These are phyloP conservation scores for Pseudogymnoascus sp. DNA, from an alignment of 2,329 filamentous ascomycete species.

Conservation along the genomic window DNA sequence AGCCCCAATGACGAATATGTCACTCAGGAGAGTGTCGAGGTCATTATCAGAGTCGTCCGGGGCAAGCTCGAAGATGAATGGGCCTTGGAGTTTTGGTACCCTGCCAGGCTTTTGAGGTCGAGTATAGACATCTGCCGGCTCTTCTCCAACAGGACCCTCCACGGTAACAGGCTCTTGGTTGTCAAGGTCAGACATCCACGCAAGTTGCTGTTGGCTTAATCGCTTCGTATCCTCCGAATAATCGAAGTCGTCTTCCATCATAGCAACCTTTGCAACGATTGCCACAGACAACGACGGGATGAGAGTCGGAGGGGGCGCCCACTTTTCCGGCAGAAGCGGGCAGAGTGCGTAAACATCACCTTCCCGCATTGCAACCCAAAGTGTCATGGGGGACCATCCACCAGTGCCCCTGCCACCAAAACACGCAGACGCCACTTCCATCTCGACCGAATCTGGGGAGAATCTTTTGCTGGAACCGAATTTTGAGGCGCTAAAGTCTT, in stretches of 20 bases:
- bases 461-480: slow-evolving; percentile 73
- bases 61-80: slow-evolving; percentile 49
- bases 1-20: slow-evolving; percentile 57
- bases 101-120: slow-evolving; percentile 52
- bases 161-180: slow-evolving; percentile 54
- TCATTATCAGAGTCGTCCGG: slow-evolving; percentile 49
- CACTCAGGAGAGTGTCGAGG: slow-evolving; percentile 50
- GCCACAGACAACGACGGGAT: slow-evolving; percentile 78
- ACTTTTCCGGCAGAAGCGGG: slow-evolving; percentile 79
- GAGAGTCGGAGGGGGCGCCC: slow-evolving; percentile 70
- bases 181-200: slow-evolving; percentile 63
- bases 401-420: slow-evolving; percentile 64
- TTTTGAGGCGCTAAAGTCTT: slow-evolving; percentile 74
- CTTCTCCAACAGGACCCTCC: slow-evolving; percentile 45
- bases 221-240: slow-evolving; percentile 48
- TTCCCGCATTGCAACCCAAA: slow-evolving; percentile 93
- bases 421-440: slow-evolving; percentile 85
- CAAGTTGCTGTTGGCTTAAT: slow-evolving; percentile 57
- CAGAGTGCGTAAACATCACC: slow-evolving; percentile 92
- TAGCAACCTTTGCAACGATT: slow-evolving; percentile 67
- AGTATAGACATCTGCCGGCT: slow-evolving; percentile 48
- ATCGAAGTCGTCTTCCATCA: slow-evolving; percentile 53
- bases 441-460: slow-evolving; percentile 83
- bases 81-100: slow-evolving; percentile 56
- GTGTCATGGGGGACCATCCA: slow-evolving; percentile 91